Base-by-base conservation (phyloP, 805 yeast species). In the Candida schatavii region DNA sequence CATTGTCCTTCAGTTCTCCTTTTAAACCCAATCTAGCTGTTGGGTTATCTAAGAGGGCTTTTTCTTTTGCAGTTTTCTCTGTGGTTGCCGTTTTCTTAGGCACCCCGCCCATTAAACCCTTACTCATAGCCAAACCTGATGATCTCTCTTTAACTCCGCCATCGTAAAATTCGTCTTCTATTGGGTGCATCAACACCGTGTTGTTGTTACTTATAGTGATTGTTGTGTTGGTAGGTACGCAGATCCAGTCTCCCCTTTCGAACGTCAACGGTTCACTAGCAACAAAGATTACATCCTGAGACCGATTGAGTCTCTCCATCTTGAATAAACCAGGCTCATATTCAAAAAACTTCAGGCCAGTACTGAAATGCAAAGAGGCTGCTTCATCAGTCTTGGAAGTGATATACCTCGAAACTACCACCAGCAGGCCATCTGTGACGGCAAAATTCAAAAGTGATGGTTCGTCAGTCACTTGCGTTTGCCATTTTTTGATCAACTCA, bases 231-330 rank as follows among this genome's bases (percentile, higher is more conserved):
- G 98, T 85, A 2, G 98, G 98, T 0, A 93, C 95, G 3, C 97
- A 83, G 39, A 91, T 86, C 99, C 99, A 93, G 64, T 93, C 99
- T 30, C 90, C 91, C 42, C 99, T 70, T 66, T 93, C 98, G 61
- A 93, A 93, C 0, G 99, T 93, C 43, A 93, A 72, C 0, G 99
- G 99, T 58, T 93, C 99, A 14, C 95, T 85, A 1, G 99, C 96
- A 38, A 93, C 93, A 83, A 93, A 85, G n/a, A 91, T 84, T 14
- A 93, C 91, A 61, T 88, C 91, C 62, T 91, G 97, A 7, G 93
- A 85, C 41, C 97, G 75, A 62, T 90, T 95, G 46, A 87, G 70
- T 41, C 99, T 75, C 62, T 93, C 97, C 97, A 93, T 89, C 54
- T 86, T 78, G 68, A 88, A 93, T 55, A 88, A 85, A 17, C 97